phyloP scores from a whole-genome alignment of 441 rosid genomes.

The Adansonia gregorii region DNA sequence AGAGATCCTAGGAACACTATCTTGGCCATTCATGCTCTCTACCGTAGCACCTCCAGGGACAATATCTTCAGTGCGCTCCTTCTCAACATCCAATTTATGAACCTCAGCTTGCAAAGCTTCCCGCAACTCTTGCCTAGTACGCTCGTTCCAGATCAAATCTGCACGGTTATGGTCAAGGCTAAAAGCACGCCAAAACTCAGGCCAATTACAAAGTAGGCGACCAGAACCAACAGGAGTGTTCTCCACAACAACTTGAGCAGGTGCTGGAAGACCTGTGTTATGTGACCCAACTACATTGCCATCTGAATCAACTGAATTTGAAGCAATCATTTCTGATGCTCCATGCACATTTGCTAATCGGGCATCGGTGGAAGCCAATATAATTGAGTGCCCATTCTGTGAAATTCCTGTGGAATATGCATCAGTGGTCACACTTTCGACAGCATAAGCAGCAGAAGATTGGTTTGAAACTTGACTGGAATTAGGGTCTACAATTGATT shows the following conservation, averaged over 20 bases:
- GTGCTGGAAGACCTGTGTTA: conserved; percentile 78
- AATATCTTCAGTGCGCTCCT: conserved; percentile 97
- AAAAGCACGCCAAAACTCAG: conserved; percentile 99
- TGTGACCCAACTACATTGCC: conserved; percentile 47
- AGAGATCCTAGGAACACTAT: conserved; percentile 83
- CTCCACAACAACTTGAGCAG: conserved; percentile 99
- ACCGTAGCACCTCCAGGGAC: conserved; percentile 68
- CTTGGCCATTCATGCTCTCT: conserved; percentile 69
- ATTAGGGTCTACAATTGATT: conserved; percentile 49
- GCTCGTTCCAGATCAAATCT: conserved; percentile 99
- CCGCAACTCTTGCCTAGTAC: conserved; percentile 96
- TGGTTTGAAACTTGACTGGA: conserved; percentile 49
- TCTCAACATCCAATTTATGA: conserved; percentile 95
- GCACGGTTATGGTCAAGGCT: conserved; percentile 99
- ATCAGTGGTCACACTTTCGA: conserved; percentile 55
- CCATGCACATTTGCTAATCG: conserved; percentile 48
- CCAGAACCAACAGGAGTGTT: conserved; percentile 97
- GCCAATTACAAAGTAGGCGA: conserved; percentile 91
- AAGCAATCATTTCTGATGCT: conserved; percentile 51
- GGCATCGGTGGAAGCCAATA: conserved; percentile 44
- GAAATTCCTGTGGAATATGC: conserved; percentile 47
- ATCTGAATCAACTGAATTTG: conserved; percentile 56
- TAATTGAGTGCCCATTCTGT: conserved; percentile 56
- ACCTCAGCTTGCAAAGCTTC: conserved; percentile 99
- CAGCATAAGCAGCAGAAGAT: conserved; percentile 44